Conservation (phyloP, 1,284 basidiomycete genomes). For the Puccinia novopanici region DNA sequence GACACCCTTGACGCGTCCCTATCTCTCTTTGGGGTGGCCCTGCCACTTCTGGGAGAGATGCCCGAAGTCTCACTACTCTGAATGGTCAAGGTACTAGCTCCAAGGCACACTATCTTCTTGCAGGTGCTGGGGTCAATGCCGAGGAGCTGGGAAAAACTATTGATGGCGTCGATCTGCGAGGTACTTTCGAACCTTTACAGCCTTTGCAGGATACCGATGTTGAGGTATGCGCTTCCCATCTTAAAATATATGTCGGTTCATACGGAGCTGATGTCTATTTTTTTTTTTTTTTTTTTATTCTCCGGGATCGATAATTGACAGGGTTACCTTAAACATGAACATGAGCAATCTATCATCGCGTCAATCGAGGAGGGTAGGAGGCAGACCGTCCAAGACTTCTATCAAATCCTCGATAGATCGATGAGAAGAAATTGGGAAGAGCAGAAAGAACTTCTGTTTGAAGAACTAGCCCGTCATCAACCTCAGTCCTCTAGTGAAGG, state of each 20-base stretch:
- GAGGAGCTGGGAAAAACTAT: constrained; percentile 76
- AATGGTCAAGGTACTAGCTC: constrained; percentile 41
- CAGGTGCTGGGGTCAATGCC: constrained; percentile 85
- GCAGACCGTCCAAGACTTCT: constrained; percentile 77
- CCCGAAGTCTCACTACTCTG: constrained; percentile 51
- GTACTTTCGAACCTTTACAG: constrained; percentile 85
- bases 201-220: constrained; percentile 88
- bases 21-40: constrained; percentile 28
- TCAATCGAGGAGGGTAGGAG: constrained; percentile 86
- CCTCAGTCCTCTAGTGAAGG: constrained; percentile 57
- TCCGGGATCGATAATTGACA: constrained; percentile 29
- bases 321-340: constrained; percentile 82
- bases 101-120: constrained; percentile 66
- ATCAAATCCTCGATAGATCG: constrained; percentile 73
- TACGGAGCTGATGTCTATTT: neutral
- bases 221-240: constrained; percentile 60
- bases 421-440: constrained; percentile 81
- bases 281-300: no score
- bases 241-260: no score
- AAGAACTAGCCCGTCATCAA: constrained; percentile 73
- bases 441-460: no score
- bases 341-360: constrained; percentile 89
- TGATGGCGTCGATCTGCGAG: constrained; percentile 74
- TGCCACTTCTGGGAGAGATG: constrained; percentile 52
- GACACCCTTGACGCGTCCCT: constrained; percentile 49